Conservation (phyloP, 2,329 filamentous ascomycete species). For the Ophiocordyceps camponoti-saundersi region DNA sequence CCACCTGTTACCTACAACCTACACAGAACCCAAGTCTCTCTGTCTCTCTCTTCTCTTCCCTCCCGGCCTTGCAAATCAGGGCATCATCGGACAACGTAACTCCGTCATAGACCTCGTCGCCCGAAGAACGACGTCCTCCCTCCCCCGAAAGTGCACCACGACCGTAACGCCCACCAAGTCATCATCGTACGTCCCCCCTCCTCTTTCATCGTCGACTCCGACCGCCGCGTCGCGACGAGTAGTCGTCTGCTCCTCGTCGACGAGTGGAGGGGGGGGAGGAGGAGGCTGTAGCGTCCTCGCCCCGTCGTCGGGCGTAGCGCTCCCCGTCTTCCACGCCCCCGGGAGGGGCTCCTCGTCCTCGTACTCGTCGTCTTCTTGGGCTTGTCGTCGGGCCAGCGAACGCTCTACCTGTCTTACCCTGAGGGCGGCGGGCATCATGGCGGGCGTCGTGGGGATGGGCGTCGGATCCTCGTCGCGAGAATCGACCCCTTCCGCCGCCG, state of each 20-base stretch:
- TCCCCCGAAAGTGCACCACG: constrained; percentile 30
- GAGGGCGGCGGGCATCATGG: constrained; percentile 6
- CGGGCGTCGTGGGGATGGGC: background rate
- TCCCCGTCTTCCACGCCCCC: too few relatives aligned
- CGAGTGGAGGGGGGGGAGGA: too few relatives aligned
- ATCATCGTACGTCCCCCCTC: constrained; percentile 10
- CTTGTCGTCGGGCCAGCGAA: constrained; percentile 8
- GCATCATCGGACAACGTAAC: too few relatives aligned
- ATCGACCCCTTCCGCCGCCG: background rate
- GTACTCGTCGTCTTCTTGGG: background rate
- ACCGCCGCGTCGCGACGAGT: too few relatives aligned
- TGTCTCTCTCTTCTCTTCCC: background rate
- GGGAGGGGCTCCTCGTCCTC: constrained; percentile 2
- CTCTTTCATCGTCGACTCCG: constrained; percentile 1
- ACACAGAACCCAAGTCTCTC: too few relatives aligned
- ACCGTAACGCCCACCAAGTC: constrained; percentile 32
- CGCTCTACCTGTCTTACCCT: constrained; percentile 12
- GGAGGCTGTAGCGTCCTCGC: too few relatives aligned
- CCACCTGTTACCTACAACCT: too few relatives aligned
- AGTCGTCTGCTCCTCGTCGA: too few relatives aligned
- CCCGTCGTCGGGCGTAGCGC: too few relatives aligned
- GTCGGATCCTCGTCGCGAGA: constrained; percentile 1
- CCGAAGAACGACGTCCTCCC: constrained; percentile 30
- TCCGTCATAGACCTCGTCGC: constrained; percentile 20
- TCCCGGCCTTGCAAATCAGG: too few relatives aligned